Evolutionary conservation across 2,329 filamentous ascomycete genomes (phyloP), one percentile per base, ranked within the genome.

Genomic region (Mycosphaerella sp.): DNA sequence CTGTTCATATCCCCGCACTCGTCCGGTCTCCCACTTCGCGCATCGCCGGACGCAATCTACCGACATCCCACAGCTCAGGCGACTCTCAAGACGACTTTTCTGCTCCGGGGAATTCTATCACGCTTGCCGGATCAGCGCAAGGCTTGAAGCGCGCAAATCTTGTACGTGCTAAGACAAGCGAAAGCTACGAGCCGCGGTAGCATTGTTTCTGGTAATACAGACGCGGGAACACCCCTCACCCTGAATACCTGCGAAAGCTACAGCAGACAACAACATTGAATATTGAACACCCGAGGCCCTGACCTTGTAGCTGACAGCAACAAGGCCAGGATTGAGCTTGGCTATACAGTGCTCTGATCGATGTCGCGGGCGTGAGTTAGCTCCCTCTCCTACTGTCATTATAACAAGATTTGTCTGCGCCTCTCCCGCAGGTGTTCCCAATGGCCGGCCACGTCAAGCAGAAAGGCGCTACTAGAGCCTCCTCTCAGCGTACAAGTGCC

Each of bases 311-410:
- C 52, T 50, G 44, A 53, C 52, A 45, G 52, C 54, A 53, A 53
- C 55, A 55, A 44, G 48, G 57, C 54, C 54, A 43, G 52, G 53
- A 51, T 58, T 42, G 50, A 58, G 52, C 49, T 53, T 52, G 44
- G 27, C 51, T 49, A 53, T 49, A 52, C 50, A 54, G 44, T 51
- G 49, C 28, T 49, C 37, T 57, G 50, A 56, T 59, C 53, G 53
- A 61, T 60, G 59, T 58, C 45, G 45, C 45, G 45, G 28, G 37
- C 57, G 57, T 60, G 50, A 59, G 58, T 58, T 5, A 43, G 45
- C 36, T 49, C 49, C 39, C 42, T 34, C 36, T 48, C n/a, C 28
- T 13, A 32, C 41, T 43, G 35, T 17, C 12, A n/a, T 37, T 34
- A 13, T 18, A 25, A 48, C 39, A 34, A 36, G 21, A 47, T 36